Base-by-base conservation (phyloP, 176 grass and related monocot genomes). In the Ananas comosus region DNA sequence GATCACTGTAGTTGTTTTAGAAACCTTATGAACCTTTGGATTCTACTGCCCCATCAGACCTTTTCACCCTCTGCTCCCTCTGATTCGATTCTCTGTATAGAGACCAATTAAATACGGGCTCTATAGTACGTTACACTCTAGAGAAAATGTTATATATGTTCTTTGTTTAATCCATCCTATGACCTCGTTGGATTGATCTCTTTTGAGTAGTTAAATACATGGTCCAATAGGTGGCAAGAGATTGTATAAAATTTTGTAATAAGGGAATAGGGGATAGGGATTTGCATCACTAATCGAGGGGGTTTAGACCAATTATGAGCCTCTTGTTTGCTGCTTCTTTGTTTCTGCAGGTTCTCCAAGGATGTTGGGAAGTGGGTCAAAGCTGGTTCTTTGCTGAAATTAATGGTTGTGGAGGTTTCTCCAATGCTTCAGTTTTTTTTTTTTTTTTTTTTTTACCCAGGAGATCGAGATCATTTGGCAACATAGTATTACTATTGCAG, bases 341-440 rank as follows among this genome's bases (percentile, higher is more conserved):
- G 22, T 47, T 7, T 47, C 24, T 65, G 9, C 10, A 29, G 19
- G 64, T 13, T n/a, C 11, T 11, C 25, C 64, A 14, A 29, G 19
- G 33, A 48, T 48, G 10, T 67, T 28, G 65, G 65, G 29, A 67
- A 18, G 3, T 33, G 65, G 33, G 65, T 67, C 64, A 14, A 66
- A 4, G 29, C 28, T 47, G 28, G 65, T 67, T 67, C 28, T 67
- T 25, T 47, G 65, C 65, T 49, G 28, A 67, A 67, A 67, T n/a
- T 67, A 67, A 67, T 67, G 64, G 64, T 16, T 17, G 28, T 67
- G 28, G 65, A 67, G 33, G 5, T 25, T 42, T 67, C 48, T 67
- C 27, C 27, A 33, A 66, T 13, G 64, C 13, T 48, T 48, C 64
- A 66, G 25, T 13, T 66, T 66, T 33, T 48, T 13, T 66, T 47